Percentiles rank a stretch among this genome's conserved stretches.
Conservation (phyloP, 23 red algal species). For the Cyanidioschyzon merolae region DNA sequence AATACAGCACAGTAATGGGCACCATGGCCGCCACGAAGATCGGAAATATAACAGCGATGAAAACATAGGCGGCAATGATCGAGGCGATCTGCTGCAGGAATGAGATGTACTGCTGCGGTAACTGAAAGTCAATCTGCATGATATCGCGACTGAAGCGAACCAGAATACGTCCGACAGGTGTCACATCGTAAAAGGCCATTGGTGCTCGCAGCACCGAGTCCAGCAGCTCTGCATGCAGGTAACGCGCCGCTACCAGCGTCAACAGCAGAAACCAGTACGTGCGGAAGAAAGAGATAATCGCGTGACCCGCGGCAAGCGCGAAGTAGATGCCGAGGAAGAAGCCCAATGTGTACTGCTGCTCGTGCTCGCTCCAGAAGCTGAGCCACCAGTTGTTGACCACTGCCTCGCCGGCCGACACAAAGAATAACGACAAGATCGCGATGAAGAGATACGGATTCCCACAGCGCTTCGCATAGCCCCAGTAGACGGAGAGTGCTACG, state of each 20-base stretch:
- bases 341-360: constrained; percentile 15
- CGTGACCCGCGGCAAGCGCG: constrained; percentile 37
- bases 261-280: constrained; percentile 48
- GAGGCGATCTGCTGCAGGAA: constrained; percentile 39
- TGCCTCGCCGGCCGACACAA: constrained; percentile 24
- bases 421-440: constrained; percentile 40
- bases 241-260: constrained; percentile 44
- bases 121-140: constrained; percentile 37
- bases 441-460: constrained; percentile 43
- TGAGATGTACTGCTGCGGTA: constrained; percentile 59
- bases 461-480: constrained; percentile 45
- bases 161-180: constrained; percentile 88
- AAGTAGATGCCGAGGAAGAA: constrained; percentile 90
- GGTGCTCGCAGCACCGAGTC: constrained; percentile 62
- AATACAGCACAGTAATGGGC: constrained; percentile 55
- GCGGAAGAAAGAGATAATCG: constrained; percentile 39
- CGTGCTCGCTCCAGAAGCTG: constrained; percentile 52
- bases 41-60: constrained; percentile 62
- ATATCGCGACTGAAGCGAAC: constrained; percentile 75
- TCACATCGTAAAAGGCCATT: constrained; percentile 83
- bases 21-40: constrained; percentile 51
- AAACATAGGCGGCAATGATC: constrained; percentile 61
- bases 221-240: constrained; percentile 49
- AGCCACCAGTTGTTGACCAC: constrained; percentile 86
- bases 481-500: constrained; percentile 44